phyloP scores from a whole-genome alignment of 2,329 filamentous ascomycete species.

The Diaporthe sp. region DNA sequence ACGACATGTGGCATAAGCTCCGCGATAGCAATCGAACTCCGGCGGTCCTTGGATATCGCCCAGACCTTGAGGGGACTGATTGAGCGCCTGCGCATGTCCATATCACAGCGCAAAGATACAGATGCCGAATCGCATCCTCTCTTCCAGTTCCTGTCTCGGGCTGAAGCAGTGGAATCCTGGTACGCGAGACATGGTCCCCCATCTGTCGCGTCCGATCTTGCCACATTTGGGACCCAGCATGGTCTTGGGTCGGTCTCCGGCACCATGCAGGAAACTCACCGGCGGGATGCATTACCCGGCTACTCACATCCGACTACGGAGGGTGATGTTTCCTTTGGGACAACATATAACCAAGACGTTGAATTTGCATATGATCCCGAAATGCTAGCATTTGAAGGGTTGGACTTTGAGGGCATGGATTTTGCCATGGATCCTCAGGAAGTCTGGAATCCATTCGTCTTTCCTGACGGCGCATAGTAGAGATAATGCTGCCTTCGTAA shows the following conservation, averaged over 20 bases:
- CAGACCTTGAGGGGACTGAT: background rate
- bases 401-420: constrained; percentile 2
- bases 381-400: background rate
- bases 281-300: too few relatives aligned
- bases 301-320: background rate
- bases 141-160: background rate
- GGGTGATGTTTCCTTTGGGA: background rate
- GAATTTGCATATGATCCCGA: background rate
- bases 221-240: background rate
- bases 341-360: background rate
- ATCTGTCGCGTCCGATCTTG: background rate
- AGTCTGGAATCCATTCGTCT: constrained; percentile 6
- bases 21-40: background rate
- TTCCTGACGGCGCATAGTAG: background rate
- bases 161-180: constrained; percentile 10
- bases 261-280: background rate
- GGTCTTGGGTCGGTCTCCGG: background rate
- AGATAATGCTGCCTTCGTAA: background rate
- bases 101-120: background rate
- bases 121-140: background rate
- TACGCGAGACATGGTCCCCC: background rate
- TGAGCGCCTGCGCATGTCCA: background rate
- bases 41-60: background rate
- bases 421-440: background rate
- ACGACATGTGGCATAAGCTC: background rate